Base-by-base conservation (phyloP, 441 rosid species). In the Raphanus hybrid region DNA sequence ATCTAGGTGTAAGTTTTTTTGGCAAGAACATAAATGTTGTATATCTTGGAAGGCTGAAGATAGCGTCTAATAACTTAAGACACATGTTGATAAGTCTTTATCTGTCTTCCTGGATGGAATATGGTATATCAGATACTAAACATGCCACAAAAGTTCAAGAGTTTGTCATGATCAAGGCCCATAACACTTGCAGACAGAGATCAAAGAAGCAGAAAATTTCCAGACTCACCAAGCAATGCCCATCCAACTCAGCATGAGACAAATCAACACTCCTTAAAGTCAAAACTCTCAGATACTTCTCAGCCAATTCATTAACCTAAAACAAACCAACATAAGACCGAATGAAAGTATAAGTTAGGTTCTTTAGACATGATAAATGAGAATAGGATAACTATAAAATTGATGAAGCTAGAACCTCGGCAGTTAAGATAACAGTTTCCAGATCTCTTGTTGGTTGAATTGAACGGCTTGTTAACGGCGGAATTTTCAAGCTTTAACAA, bases 211-310 rank as follows among this genome's bases (percentile, higher is more conserved):
- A 29, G 10, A 23, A 1, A 20, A 1, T 35, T 6, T 18, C 7
- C 48, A 6, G 12, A 61, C 79, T 80, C 64, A 92, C 97, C 97
- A 92, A 58, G 97, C 93, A 79, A 92, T 89, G 15, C 92, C 86
- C 90, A 92, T 89, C 95, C 95, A 92, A 82, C 95, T 86, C n/a
- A n/a, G 95, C 95, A 0, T 95, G 95, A 10, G 90, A 90, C 81
- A 92, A 87, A 83, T 88, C 89, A 64, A 92, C 84, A 45, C 85
- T 92, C 82, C 82, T 87, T 27, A 90, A 72, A 29, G 92, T 82
- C 82, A 63, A 68, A 45, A 92, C 67, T 35, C 84, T 87, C 0
- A 86, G 90, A 75, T 82, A 50, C 66, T 67, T 80, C 67, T 37
- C 75, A 66, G 91, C 84, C 66, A 90, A 71, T 73, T 79, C 86